Evolutionary conservation across 352 stramenopile genomes (phyloP).

Genomic region (Phytophthora megakarya): DNA sequence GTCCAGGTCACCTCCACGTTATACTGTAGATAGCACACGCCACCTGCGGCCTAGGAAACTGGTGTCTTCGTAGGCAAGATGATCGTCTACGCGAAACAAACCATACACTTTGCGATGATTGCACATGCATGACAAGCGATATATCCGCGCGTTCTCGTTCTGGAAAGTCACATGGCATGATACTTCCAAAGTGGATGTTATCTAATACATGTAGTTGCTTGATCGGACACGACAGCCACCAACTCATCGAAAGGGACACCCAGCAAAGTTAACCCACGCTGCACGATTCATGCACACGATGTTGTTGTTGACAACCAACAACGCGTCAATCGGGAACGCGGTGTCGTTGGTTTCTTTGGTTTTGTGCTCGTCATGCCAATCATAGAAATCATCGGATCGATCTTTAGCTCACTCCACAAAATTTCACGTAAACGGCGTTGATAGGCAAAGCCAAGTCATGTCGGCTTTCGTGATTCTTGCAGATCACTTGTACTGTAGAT

Average conservation of each 20-base stretch:
- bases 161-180: slow-evolving; percentile 14
- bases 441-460: neutral
- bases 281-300: slow-evolving; percentile 11
- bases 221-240: slow-evolving; percentile 19
- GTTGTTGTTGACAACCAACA: too few relatives aligned
- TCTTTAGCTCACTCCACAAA: slow-evolving; percentile 2
- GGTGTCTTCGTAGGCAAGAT: too few relatives aligned
- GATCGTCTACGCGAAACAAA: too few relatives aligned
- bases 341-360: slow-evolving; percentile 10
- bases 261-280: slow-evolving; percentile 35
- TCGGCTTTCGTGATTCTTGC: neutral
- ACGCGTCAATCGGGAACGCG: neutral
- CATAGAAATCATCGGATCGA: neutral
- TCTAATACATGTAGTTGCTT: neutral
- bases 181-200: too few relatives aligned
- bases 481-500: neutral
- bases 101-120: neutral
- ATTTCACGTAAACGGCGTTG: neutral
- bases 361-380: slow-evolving; percentile 4
- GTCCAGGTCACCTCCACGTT: too few relatives aligned
- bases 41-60: too few relatives aligned
- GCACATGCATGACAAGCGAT: slow-evolving; percentile 9
- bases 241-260: neutral
- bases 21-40: slow-evolving; percentile 8
- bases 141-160: slow-evolving; percentile 6